Base-by-base conservation (phyloP, 371 early-diverging fungal genomes). In the Mortierella sp. region DNA sequence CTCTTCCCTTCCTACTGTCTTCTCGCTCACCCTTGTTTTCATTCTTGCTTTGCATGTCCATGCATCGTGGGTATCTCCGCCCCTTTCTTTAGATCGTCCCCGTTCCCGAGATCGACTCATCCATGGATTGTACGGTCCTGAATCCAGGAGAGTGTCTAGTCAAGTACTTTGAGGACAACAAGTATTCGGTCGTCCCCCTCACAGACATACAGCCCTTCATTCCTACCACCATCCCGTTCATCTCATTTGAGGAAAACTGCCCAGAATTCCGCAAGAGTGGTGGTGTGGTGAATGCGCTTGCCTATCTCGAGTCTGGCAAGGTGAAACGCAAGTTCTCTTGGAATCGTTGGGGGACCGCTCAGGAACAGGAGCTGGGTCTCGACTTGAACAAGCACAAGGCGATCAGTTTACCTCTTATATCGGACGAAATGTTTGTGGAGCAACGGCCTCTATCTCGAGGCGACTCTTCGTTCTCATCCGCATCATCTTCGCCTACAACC, bases 261-360 rank as follows among this genome's bases (percentile, higher is more conserved):
- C 69, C 64, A 58, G 68, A 74, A 53, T 83, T 83, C 47, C 72
- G 73, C 66, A 79, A 73, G 62, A 82, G 80, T 66, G 78, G 79
- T 12, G 82, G 81, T 38, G 81, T 83, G 10, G 66, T 80, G 38
- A 67, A 80, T 58, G 83, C 83, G 5, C 46, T 81, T 41, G 71
- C 81, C 49, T 83, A 78, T 27, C 65, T 83, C 47, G 74, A 81
- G 18, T 62, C 82, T 13, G 79, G 80, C 10, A 80, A 82, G 30
- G 80, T 74, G 55, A 82, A 82, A 54, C 57, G 79, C 59, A 81
- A 80, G 51, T 83, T 83, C 64, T 80, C 81, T 26, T 83, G 83
- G 83, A 64, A 71, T 41, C 69, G 69, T 30, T 83, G 82, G 82
- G 78, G 76, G 28, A 70, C 82, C 8, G 84, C 82, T 30, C 76